Conservation (phyloP, 352 stramenopile species). For the Phytopythium kandeliae region DNA sequence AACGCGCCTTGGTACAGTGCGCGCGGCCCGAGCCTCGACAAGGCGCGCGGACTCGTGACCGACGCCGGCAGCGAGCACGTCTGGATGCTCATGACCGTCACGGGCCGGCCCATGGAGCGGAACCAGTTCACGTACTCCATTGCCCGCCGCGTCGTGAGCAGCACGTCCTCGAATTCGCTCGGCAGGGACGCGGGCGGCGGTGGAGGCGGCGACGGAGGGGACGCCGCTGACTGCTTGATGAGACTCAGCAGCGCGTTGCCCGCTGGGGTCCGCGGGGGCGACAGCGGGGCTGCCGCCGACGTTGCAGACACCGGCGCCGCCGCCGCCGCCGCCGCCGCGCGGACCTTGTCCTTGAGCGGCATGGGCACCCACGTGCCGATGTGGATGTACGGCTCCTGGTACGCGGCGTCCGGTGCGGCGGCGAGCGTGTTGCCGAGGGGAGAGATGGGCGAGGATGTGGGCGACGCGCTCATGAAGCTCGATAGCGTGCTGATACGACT, state of each 20-base stretch:
- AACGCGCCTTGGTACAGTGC: slow-evolving; percentile 67
- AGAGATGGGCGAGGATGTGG: slow-evolving; percentile 12
- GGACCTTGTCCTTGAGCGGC: slow-evolving; percentile 40
- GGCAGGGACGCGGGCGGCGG: neutral
- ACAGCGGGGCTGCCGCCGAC: neutral
- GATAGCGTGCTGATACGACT: slow-evolving; percentile 17
- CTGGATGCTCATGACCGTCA: slow-evolving; percentile 69
- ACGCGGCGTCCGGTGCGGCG: slow-evolving; percentile 10
- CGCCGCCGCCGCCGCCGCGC: neutral
- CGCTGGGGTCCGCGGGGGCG: neutral
- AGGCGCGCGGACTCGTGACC: slow-evolving; percentile 52
- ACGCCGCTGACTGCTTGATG: slow-evolving; percentile 19
- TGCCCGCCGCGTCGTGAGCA: slow-evolving; percentile 57
- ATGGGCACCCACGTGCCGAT: slow-evolving; percentile 72
- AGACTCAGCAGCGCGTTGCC: slow-evolving; percentile 13
- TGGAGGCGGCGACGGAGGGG: neutral
- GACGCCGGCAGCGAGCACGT: slow-evolving; percentile 53
- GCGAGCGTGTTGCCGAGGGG: slow-evolving; percentile 24
- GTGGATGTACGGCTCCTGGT: slow-evolving; percentile 70
- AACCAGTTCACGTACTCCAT: slow-evolving; percentile 67
- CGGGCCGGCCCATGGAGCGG: slow-evolving; percentile 35
- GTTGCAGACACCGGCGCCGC: neutral
- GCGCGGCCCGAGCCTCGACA: slow-evolving; percentile 48
- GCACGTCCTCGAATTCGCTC: slow-evolving; percentile 56
- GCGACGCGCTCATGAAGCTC: slow-evolving; percentile 4